Conservation (phyloP, 2,329 filamentous ascomycete species). For the Aspergillus viridinutans region DNA sequence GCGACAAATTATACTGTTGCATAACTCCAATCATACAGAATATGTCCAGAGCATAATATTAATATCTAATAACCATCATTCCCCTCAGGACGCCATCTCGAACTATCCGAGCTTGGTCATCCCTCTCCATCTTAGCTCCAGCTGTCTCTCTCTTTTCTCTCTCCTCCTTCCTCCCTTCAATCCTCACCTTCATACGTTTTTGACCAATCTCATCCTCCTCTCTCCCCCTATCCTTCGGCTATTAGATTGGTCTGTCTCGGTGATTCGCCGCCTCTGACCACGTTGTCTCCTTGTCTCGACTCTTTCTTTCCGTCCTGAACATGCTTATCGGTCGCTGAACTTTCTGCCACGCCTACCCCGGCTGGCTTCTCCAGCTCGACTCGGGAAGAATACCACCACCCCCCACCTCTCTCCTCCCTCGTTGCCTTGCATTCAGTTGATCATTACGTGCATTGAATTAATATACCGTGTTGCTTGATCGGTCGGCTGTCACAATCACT, state of each 20-base stretch:
- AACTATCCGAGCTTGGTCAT: background rate
- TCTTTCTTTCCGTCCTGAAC: conserved; percentile 12
- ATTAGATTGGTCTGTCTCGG: background rate
- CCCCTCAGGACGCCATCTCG: background rate
- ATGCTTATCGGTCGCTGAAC: conserved; percentile 24
- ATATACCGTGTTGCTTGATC: background rate
- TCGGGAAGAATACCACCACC: conserved; percentile 5
- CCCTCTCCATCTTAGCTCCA: background rate
- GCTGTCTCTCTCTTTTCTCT: background rate
- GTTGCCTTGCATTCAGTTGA: conserved; percentile 4
- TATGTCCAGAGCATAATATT: too few species aligned
- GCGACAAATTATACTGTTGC: background rate
- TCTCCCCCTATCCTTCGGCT: background rate
- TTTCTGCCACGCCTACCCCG: conserved; percentile 18
- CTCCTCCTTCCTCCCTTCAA: conserved; percentile 4
- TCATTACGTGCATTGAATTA: background rate
- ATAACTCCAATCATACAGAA: background rate
- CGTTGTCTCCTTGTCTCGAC: conserved; percentile 5
- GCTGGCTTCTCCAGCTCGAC: conserved; percentile 18
- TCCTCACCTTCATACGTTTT: conserved; percentile 5
- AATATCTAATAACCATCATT: background rate
- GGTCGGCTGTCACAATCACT: background rate
- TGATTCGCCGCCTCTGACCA: background rate
- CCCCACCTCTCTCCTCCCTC: background rate
- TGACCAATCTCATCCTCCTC: conserved; percentile 10